Evolutionary conservation across 306 rosid genomes (phyloP).

Genomic region (Mimosa pudica): DNA sequence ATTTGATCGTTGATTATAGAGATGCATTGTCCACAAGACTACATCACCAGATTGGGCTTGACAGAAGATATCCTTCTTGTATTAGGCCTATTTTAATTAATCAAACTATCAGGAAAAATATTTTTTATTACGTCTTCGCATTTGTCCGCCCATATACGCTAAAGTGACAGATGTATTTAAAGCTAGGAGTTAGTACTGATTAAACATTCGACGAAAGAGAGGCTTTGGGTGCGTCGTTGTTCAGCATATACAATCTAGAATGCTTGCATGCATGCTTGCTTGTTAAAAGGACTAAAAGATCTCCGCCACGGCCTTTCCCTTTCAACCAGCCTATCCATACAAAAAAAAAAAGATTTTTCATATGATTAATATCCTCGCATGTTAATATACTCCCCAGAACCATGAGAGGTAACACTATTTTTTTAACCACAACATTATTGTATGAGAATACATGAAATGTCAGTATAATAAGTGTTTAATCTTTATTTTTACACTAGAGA

Average conservation of each 20-base stretch:
- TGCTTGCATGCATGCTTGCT: neutral
- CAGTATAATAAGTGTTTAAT: too few relatives aligned
- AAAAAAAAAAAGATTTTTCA: neutral
- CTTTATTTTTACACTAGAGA: too few relatives aligned
- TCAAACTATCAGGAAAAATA: neutral
- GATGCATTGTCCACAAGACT: too few relatives aligned
- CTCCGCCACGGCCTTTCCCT: neutral
- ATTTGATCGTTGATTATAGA: too few relatives aligned
- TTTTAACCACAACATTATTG: too few relatives aligned
- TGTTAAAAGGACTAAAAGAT: neutral
- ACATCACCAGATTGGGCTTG: neutral
- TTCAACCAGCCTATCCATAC: neutral
- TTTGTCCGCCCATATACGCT: neutral
- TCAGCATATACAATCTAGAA: neutral
- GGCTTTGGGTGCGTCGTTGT: neutral
- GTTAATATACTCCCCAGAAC: too few relatives aligned
- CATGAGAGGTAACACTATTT: too few relatives aligned
- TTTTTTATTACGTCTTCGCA: neutral
- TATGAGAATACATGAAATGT: too few relatives aligned
- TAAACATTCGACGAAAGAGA: neutral
- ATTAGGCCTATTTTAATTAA: neutral
- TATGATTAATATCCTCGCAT: too few relatives aligned
- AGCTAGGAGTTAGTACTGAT: neutral
- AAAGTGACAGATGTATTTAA: neutral
- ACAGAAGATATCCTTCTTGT: neutral